A percentile compares a stretch with the other conserved stretches of the same genome.
phyloP scores from a whole-genome alignment of 2,329 filamentous ascomycete species.

The Chrysoporthe austroafricana region DNA sequence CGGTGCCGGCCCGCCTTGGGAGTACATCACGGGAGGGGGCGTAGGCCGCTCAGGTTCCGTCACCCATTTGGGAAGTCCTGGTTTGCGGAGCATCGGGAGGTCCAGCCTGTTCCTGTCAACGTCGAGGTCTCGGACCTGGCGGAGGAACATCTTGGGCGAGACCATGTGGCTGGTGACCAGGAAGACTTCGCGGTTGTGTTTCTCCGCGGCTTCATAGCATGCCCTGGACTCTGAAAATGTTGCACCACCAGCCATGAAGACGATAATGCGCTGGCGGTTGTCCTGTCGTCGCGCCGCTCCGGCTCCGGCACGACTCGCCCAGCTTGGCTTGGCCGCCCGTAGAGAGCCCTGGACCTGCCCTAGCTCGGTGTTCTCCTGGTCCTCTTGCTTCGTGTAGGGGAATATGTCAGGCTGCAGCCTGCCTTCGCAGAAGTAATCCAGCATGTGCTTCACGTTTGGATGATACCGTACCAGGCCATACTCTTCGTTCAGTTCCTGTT shows the following conservation, averaged over 20 bases:
- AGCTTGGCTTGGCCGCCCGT: conserved; percentile 89
- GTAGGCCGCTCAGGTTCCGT: conserved; percentile 72
- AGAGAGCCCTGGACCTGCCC: conserved; percentile 72
- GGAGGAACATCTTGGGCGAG: conserved; percentile 79
- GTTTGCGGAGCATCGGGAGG: conserved; percentile 76
- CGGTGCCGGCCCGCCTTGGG: conserved; percentile 34
- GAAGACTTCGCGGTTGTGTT: conserved; percentile 79
- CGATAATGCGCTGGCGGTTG: conserved; percentile 85
- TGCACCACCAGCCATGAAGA: conserved; percentile 94
- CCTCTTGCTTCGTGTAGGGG: conserved; percentile 69
- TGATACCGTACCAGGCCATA: conserved; percentile 87
- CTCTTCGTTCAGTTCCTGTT: conserved; percentile 67
- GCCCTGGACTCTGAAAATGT: conserved; percentile 88
- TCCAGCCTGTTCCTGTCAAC: conserved; percentile 75
- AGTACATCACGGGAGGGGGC: conserved; percentile 47
- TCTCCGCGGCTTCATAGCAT: conserved; percentile 83
- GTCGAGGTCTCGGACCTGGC: conserved; percentile 80
- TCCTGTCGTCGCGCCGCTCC: conserved; percentile 70
- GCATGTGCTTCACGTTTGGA: conserved; percentile 77
- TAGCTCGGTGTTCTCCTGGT: conserved; percentile 64
- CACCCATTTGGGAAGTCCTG: conserved; percentile 82
- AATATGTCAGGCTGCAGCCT: conserved; percentile 68
- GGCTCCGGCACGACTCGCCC: conserved; percentile 70
- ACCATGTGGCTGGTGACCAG: conserved; percentile 92
- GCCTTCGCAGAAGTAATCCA: conserved; percentile 74